These are phyloP conservation scores for Solanum chiquidenum DNA, from an alignment of 257 asterid genomes.

Conservation along the genomic window DNA sequence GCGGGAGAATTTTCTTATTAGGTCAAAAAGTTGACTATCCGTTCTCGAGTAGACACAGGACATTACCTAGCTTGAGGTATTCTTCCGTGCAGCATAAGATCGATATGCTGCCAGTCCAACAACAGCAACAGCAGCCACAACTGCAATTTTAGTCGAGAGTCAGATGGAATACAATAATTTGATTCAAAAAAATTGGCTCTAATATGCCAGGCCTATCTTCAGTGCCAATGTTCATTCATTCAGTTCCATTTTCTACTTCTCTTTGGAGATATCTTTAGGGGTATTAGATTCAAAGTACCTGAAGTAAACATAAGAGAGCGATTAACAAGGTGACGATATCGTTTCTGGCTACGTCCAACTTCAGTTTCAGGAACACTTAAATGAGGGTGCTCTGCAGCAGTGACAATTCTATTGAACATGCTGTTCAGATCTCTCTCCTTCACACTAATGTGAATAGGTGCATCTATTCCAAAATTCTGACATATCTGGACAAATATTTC, in stretches of 20 bases:
- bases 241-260: not conserved
- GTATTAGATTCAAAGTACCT: constrained; percentile 32
- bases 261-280: not conserved
- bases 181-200: not conserved
- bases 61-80: constrained; percentile 19
- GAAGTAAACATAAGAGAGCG: constrained; percentile 60
- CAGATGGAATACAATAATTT: not conserved
- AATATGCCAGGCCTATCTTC: not conserved
- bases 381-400: constrained; percentile 84
- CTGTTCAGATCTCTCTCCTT: constrained; percentile 74
- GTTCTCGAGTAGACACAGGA: not conserved
- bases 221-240: not conserved
- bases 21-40: not conserved
- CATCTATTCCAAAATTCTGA: constrained; percentile 73
- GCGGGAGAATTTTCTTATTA: not conserved
- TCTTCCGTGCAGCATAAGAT: constrained; percentile 72
- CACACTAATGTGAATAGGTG: constrained; percentile 73
- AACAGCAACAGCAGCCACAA: constrained; percentile 76
- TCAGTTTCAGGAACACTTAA: constrained; percentile 85
- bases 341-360: constrained; percentile 59
- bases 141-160: constrained; percentile 31
- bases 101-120: constrained; percentile 83
- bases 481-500: constrained; percentile 43
- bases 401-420: constrained; percentile 66
- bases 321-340: constrained; percentile 44